phyloP scores from a whole-genome alignment of 2,329 filamentous ascomycete genomes.

The Colletotrichum liriopes region DNA sequence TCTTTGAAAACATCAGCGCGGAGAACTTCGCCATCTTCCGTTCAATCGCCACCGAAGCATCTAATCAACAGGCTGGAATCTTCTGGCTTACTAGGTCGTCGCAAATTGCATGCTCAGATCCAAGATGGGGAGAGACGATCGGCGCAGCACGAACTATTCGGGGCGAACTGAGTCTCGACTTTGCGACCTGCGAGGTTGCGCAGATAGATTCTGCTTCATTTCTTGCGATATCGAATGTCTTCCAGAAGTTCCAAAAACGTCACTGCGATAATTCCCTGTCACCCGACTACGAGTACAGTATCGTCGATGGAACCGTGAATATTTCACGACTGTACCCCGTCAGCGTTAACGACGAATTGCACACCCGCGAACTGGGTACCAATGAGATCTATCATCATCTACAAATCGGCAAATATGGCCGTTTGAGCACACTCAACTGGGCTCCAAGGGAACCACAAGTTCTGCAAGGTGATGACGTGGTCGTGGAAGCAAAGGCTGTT shows the following conservation, averaged over 20 bases:
- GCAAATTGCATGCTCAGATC: slow-evolving; percentile 45
- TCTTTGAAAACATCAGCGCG: slow-evolving; percentile 37
- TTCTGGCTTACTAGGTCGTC: slow-evolving; percentile 47
- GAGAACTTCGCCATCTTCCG: slow-evolving; percentile 40
- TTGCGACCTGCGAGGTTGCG: slow-evolving; percentile 28
- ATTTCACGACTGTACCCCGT: slow-evolving; percentile 21
- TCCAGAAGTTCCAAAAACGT: slow-evolving; percentile 1
- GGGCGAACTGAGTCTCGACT: slow-evolving; percentile 40
- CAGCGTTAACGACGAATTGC: slow-evolving; percentile 15
- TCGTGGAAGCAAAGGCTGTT: slow-evolving; percentile 16
- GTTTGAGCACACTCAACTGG: slow-evolving; percentile 31
- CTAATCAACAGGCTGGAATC: slow-evolving; percentile 29
- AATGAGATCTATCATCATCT: not conserved
- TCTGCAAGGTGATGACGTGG: slow-evolving; percentile 12
- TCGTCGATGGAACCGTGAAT: not conserved
- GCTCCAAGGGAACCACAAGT: not conserved
- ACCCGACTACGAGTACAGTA: slow-evolving; percentile 27
- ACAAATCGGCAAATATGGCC: slow-evolving; percentile 18
- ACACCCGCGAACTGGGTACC: too few relatives aligned
- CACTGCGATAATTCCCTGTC: rapidly evolving
- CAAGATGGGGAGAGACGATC: slow-evolving; percentile 44
- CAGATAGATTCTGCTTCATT: not conserved
- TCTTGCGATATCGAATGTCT: not conserved
- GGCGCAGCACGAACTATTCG: slow-evolving; percentile 46
- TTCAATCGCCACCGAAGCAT: slow-evolving; percentile 19